phyloP scores from a whole-genome alignment of 768 basidiomycete genomes.

The Hemileccinum impolitum region DNA sequence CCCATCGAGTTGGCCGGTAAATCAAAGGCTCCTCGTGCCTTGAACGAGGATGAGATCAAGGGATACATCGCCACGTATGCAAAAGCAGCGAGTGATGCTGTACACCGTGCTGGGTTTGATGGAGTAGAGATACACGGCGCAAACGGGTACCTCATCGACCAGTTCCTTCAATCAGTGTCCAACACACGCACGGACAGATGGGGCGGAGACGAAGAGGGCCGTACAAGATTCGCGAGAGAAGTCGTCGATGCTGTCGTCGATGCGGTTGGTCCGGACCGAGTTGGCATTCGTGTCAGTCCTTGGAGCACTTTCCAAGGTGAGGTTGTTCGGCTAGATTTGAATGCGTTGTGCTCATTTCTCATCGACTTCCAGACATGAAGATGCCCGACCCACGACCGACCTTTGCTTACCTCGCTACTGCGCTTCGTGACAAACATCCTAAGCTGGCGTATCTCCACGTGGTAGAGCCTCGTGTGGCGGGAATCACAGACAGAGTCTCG shows the following conservation, averaged over 20 bases:
- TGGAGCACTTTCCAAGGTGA: constrained; percentile 36
- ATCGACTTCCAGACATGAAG: constrained; percentile 30
- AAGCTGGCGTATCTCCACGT: constrained; percentile 43
- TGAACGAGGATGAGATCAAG: too few relatives aligned
- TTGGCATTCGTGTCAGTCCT: constrained; percentile 42
- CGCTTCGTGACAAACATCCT: constrained; percentile 29
- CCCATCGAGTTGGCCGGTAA: too few relatives aligned
- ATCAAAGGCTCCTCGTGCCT: too few relatives aligned
- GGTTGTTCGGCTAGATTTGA: neutral
- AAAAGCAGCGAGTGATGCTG: neutral
- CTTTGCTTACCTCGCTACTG: constrained; percentile 32
- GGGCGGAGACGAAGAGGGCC: constrained; percentile 55
- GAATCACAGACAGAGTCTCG: constrained; percentile 1
- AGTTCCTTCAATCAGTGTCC: neutral
- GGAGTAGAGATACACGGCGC: neutral
- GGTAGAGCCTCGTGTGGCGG: constrained; percentile 29
- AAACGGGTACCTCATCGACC: neutral
- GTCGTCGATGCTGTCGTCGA: constrained; percentile 38
- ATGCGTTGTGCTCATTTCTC: neutral
- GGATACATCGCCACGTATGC: too few relatives aligned
- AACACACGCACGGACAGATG: constrained; percentile 32
- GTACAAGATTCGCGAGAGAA: constrained; percentile 43
- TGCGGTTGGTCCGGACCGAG: constrained; percentile 42
- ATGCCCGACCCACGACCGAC: constrained; percentile 16
- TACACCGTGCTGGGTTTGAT: neutral